Conservation (phyloP, 2,329 filamentous ascomycete species). For the Aureobasidium sp. region DNA sequence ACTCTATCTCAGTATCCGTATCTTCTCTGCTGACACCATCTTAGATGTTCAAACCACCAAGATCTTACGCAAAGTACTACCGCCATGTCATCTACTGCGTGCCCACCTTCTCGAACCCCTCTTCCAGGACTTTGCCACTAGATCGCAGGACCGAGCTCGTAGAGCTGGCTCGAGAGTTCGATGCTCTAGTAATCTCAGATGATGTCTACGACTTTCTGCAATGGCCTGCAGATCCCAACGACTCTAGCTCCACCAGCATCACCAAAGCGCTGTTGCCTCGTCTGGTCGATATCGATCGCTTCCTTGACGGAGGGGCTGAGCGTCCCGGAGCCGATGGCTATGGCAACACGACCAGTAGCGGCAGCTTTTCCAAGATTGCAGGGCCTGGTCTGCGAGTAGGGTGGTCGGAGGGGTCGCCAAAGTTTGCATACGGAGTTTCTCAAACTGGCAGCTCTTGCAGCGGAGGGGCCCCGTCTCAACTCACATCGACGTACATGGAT, state of each 20-base stretch:
- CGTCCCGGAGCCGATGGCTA: slow-evolving; percentile 49
- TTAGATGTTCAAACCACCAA: slow-evolving; percentile 49
- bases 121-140: slow-evolving; percentile 71
- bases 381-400: slow-evolving; percentile 76
- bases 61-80: slow-evolving; percentile 66
- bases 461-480: slow-evolving; percentile 52
- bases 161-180: slow-evolving; percentile 64
- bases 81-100: slow-evolving; percentile 82
- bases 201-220: slow-evolving; percentile 93
- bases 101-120: slow-evolving; percentile 83
- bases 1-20: not conserved
- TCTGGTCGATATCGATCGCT: slow-evolving; percentile 68
- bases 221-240: slow-evolving; percentile 49
- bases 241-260: slow-evolving; percentile 15
- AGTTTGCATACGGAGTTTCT: slow-evolving; percentile 51
- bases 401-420: slow-evolving; percentile 71
- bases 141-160: slow-evolving; percentile 60
- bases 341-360: slow-evolving; percentile 77
- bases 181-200: slow-evolving; percentile 78
- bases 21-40: not conserved
- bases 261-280: slow-evolving; percentile 53
- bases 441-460: slow-evolving; percentile 51
- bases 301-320: slow-evolving; percentile 51
- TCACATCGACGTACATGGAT: slow-evolving; percentile 49
- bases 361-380: slow-evolving; percentile 80